phyloP scores from a whole-genome alignment of 306 rosid genomes.

The Nissolia schottii region DNA sequence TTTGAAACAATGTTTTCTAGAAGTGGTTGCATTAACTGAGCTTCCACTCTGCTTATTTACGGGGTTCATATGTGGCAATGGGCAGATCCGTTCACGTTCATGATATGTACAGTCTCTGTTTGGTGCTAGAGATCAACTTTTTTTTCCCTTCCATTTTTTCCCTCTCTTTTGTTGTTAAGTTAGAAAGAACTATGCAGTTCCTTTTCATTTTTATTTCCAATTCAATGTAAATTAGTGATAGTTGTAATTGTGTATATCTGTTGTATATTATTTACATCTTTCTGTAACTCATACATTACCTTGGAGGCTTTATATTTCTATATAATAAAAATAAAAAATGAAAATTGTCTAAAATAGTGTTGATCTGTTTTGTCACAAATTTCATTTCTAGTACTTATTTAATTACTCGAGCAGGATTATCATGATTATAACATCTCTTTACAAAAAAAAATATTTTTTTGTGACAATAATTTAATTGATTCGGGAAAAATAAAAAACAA shows the following conservation, averaged over 20 bases:
- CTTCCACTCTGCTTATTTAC: not conserved
- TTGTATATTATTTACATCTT: slow-evolving; percentile 12
- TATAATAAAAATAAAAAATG: too few relatives aligned
- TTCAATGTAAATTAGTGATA: slow-evolving; percentile 8
- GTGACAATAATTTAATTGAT: too few relatives aligned
- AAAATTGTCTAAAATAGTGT: too few relatives aligned
- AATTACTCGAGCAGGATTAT: too few relatives aligned
- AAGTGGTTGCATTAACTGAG: not conserved
- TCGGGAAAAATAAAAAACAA: too few relatives aligned
- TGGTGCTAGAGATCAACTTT: slow-evolving; percentile 7
- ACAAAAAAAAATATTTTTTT: too few relatives aligned
- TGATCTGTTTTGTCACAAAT: too few relatives aligned
- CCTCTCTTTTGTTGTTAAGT: not conserved
- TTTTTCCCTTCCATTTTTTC: not conserved
- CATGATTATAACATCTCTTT: too few relatives aligned
- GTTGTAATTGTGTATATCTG: not conserved
- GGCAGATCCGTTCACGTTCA: not conserved
- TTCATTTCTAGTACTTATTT: too few relatives aligned
- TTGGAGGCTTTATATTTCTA: not conserved
- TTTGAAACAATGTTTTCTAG: not conserved
- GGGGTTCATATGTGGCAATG: not conserved
- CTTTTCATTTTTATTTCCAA: not conserved
- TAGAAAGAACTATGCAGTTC: not conserved
- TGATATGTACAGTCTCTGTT: slow-evolving; percentile 16
- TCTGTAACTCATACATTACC: not conserved